phyloP scores from a whole-genome alignment of 1,284 basidiomycete genomes.

The Cryptococcus floricola region DNA sequence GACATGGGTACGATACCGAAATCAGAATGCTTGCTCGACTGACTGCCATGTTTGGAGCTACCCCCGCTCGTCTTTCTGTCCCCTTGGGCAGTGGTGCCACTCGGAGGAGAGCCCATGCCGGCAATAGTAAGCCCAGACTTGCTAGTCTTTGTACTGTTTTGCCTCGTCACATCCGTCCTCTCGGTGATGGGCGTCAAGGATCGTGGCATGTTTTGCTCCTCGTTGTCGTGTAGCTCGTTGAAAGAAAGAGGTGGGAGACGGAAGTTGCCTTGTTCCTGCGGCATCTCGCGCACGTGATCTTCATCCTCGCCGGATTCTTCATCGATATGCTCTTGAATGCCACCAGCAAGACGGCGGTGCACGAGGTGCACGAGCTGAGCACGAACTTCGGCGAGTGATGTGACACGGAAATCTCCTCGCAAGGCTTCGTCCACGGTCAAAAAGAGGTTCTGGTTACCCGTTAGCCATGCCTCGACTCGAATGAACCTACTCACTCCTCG shows the following conservation, averaged over 20 bases:
- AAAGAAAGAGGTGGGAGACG: constrained; percentile 41
- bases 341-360: constrained; percentile 60
- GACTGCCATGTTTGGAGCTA: constrained; percentile 28
- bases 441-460: constrained; percentile 66
- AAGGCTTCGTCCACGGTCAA: constrained; percentile 81
- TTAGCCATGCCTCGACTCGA: not conserved
- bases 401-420: constrained; percentile 70
- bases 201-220: constrained; percentile 29
- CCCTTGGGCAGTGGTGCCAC: not conserved
- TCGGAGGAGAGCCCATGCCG: constrained; percentile 1
- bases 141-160: constrained; percentile 29
- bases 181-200: constrained; percentile 56
- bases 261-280: constrained; percentile 24
- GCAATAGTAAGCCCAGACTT: constrained; percentile 10
- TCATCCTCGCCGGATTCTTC: constrained; percentile 8
- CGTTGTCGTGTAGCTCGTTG: constrained; percentile 4
- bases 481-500: constrained; percentile 29
- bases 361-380: constrained; percentile 62
- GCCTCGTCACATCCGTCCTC: constrained; percentile 40
- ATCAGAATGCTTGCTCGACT: constrained; percentile 14
- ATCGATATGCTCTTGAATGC: constrained; percentile 1
- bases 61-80: constrained; percentile 16
- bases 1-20: not conserved
- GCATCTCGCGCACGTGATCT: constrained; percentile 13
- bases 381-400: constrained; percentile 67